phyloP scores from a whole-genome alignment of 2,329 filamentous ascomycete genomes.

The Colletotrichum cordylinicola region DNA sequence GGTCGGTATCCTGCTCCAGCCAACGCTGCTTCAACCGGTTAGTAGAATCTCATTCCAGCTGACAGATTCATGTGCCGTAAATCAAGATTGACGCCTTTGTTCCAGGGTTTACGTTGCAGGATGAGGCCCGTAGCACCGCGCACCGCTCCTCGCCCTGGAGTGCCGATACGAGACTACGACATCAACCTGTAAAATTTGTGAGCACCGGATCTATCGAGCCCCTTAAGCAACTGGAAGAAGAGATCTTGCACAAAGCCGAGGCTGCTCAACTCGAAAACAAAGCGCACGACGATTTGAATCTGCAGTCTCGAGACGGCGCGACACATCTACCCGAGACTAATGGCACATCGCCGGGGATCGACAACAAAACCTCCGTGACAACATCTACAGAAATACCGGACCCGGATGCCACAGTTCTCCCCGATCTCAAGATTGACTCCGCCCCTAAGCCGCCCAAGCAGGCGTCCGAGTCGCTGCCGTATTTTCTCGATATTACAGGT shows the following conservation, averaged over 20 bases:
- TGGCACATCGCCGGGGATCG: neutral
- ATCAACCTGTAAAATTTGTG: conserved; percentile 56
- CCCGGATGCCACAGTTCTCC: neutral
- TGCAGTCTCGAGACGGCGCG: neutral
- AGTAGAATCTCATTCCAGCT: neutral
- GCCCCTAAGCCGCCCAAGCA: neutral
- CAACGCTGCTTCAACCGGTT: neutral
- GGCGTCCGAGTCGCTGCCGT: conserved; percentile 22
- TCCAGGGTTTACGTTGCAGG: conserved; percentile 24
- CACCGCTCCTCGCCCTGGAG: conserved; percentile 45
- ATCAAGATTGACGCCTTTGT: neutral
- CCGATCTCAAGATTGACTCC: neutral
- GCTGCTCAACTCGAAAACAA: neutral
- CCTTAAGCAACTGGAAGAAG: conserved; percentile 44
- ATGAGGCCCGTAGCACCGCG: conserved; percentile 28
- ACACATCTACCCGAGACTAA: neutral
- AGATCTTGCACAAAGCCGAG: conserved; percentile 17
- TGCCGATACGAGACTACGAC: conserved; percentile 47
- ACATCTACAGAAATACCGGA: neutral
- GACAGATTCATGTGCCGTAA: neutral
- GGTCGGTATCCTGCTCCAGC: neutral
- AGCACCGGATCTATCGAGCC: conserved; percentile 60
- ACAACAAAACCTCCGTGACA: neutral
- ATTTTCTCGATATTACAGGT: conserved; percentile 44
- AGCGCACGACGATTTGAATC: neutral